Evolutionary conservation across 1,284 basidiomycete species (phyloP).

Genomic region (Malassezia cuniculi): DNA sequence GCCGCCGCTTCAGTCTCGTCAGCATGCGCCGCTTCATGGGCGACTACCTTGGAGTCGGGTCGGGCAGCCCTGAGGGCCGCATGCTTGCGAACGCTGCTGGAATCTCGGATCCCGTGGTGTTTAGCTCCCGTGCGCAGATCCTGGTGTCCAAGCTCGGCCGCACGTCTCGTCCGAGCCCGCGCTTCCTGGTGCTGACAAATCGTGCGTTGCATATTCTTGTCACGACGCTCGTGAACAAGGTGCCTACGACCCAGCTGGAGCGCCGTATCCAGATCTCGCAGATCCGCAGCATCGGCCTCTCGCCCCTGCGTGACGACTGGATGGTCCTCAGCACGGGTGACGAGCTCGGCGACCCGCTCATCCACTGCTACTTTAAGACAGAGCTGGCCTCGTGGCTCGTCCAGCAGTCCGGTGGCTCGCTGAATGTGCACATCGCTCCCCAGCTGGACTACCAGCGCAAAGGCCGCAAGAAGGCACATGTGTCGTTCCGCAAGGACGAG

Average conservation of each 20-base stretch:
- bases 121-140: slow-evolving; percentile 72
- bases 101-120: slow-evolving; percentile 52
- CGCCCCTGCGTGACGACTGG: slow-evolving; percentile 87
- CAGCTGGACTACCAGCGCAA: slow-evolving; percentile 66
- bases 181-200: slow-evolving; percentile 75
- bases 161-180: slow-evolving; percentile 81
- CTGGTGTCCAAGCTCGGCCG: slow-evolving; percentile 75
- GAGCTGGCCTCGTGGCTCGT: slow-evolving; percentile 74
- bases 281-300: slow-evolving; percentile 73
- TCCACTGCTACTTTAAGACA: slow-evolving; percentile 90
- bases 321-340: slow-evolving; percentile 54
- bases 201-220: slow-evolving; percentile 78
- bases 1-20: slow-evolving; percentile 79
- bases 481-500: slow-evolving; percentile 83
- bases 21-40: slow-evolving; percentile 91
- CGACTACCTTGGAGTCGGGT: slow-evolving; percentile 85
- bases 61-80: slow-evolving; percentile 55
- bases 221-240: slow-evolving; percentile 51
- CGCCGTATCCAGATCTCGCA: slow-evolving; percentile 78
- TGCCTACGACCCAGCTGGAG: slow-evolving; percentile 57
- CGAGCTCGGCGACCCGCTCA: slow-evolving; percentile 70
- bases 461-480: slow-evolving; percentile 82
- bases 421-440: slow-evolving; percentile 51
- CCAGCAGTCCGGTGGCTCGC: slow-evolving; percentile 64
- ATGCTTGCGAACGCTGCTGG: slow-evolving; percentile 64